These are phyloP conservation scores for Pseudognaphalium luteoalbum DNA, from an alignment of 129 eudicot genomes.

Conservation along the genomic window DNA sequence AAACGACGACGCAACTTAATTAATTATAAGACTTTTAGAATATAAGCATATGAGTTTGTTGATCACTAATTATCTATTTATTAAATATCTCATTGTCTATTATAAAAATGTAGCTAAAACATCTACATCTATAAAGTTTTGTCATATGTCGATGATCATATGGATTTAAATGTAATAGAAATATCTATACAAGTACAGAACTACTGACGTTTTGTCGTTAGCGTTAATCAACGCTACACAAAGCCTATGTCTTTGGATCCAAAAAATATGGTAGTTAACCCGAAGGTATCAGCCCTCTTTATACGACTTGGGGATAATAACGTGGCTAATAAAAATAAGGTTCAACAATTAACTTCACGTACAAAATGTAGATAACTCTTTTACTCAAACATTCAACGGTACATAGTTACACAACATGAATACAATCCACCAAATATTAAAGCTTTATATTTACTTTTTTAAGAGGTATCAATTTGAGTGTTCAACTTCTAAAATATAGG, in stretches of 20 bases:
- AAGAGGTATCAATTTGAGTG: neutral
- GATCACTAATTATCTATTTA: too few species aligned
- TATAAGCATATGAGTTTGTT: too few species aligned
- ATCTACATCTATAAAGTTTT: too few species aligned
- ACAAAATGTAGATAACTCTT: too few species aligned
- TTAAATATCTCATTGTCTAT: too few species aligned
- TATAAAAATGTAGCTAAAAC: too few species aligned
- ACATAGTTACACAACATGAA: neutral
- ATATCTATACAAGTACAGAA: neutral
- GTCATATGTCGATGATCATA: too few species aligned
- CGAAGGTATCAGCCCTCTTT: neutral
- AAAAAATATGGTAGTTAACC: neutral
- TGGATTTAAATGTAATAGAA: neutral
- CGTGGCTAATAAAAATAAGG: too few species aligned
- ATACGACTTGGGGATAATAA: neutral
- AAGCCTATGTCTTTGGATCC: conserved; percentile 4
- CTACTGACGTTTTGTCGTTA: neutral
- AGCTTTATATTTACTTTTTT: neutral
- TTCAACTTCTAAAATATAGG: neutral
- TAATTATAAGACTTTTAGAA: too few species aligned
- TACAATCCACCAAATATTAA: neutral
- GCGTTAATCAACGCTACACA: neutral
- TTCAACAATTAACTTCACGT: too few species aligned
- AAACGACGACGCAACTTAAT: too few species aligned
- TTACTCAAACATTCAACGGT: too few species aligned